These are phyloP conservation scores for Cordia subcordata DNA, from an alignment of 257 asterid species.

Conservation along the genomic window DNA sequence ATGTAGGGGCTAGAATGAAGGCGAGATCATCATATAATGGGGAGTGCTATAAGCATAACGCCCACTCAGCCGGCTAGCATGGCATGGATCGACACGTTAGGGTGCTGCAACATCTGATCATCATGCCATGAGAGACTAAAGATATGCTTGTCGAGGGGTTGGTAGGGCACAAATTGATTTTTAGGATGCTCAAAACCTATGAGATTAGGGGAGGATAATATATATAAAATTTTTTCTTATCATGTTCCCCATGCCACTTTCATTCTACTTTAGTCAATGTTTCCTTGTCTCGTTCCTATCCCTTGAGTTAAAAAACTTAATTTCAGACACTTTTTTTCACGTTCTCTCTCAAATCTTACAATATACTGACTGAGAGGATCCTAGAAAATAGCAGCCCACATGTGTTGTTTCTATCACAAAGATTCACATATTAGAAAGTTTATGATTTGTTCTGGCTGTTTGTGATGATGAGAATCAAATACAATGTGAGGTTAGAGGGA, in stretches of 20 bases:
- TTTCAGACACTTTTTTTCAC: background rate
- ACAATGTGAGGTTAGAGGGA: too few relatives aligned
- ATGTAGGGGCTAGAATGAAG: background rate
- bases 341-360: background rate
- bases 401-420: background rate
- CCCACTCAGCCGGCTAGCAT: constrained; percentile 35
- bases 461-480: too few relatives aligned
- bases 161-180: constrained; percentile 32
- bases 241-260: constrained; percentile 46
- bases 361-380: background rate
- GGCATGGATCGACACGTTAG: constrained; percentile 34
- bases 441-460: too few relatives aligned
- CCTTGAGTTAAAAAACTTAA: constrained; percentile 4
- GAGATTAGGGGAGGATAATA: constrained; percentile 38
- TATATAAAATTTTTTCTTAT: constrained; percentile 30
- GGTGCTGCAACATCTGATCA: constrained; percentile 14
- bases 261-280: constrained; percentile 32
- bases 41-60: constrained; percentile 10
- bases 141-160: constrained; percentile 23
- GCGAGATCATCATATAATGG: background rate
- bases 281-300: constrained; percentile 36
- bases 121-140: constrained; percentile 28
- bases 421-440: too few relatives aligned
- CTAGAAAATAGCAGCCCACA: constrained; percentile 6
- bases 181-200: constrained; percentile 28